These are phyloP conservation scores for Suillus occidentalis DNA, from an alignment of 768 basidiomycete species.

Conservation along the genomic window DNA sequence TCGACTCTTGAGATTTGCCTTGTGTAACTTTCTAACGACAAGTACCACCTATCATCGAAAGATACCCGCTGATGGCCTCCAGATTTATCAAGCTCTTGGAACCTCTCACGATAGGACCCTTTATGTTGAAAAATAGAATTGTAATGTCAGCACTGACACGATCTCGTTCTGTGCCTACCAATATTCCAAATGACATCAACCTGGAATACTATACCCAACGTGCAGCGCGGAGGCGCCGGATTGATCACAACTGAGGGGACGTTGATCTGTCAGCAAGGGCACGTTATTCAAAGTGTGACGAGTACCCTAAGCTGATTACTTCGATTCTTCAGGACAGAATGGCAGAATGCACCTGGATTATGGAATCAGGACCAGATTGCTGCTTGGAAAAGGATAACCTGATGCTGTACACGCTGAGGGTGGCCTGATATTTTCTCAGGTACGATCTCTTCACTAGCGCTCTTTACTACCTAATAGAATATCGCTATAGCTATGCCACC, in stretches of 20 bases:
- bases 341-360: slow-evolving; percentile 46
- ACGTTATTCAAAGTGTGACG: slow-evolving; percentile 2
- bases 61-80: background rate
- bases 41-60: background rate
- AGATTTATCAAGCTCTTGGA: slow-evolving; percentile 26
- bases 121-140: slow-evolving; percentile 39
- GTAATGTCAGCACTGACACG: slow-evolving; percentile 36
- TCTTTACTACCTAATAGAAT: background rate
- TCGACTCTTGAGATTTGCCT: too few relatives aligned
- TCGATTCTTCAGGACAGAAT: slow-evolving; percentile 37
- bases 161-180: too few relatives aligned
- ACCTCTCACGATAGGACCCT: slow-evolving; percentile 33
- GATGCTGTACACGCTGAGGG: slow-evolving; percentile 49
- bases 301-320: background rate
- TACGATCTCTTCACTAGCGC: slow-evolving; percentile 11
- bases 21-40: too few relatives aligned
- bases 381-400: slow-evolving; percentile 47
- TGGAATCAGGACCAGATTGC: slow-evolving; percentile 29
- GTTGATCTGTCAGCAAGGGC: slow-evolving; percentile 45
- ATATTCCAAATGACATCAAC: too few relatives aligned
- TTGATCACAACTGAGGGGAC: slow-evolving; percentile 21
- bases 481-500: slow-evolving; percentile 38
- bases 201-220: too few relatives aligned
- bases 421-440: slow-evolving; percentile 34
- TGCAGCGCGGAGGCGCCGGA: too few relatives aligned